Percentiles rank a stretch among this genome's conserved stretches.
These are phyloP conservation scores for Tetradesmus lagerheimii DNA, from an alignment of 139 green algal species.

Conservation along the genomic window DNA sequence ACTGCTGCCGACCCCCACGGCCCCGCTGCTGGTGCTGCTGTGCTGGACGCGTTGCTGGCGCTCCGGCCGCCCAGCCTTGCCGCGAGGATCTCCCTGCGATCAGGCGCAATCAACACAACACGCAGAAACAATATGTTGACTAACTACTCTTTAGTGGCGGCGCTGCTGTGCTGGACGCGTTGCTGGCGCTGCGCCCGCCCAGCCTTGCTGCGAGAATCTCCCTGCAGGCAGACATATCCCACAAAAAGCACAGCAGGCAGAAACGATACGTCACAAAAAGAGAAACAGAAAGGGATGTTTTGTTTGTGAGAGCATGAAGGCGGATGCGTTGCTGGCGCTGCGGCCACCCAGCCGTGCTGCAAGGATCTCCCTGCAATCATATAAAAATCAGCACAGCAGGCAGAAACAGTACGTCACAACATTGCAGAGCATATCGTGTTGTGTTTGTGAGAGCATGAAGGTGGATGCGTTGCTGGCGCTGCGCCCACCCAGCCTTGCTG, in stretches of 20 bases:
- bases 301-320: neutral
- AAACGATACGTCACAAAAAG: neutral
- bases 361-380: slow-evolving; percentile 24
- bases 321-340: neutral
- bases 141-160: no score
- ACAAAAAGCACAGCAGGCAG: neutral
- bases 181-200: neutral
- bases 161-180: slow-evolving; percentile 11
- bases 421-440: neutral
- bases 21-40: neutral
- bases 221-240: neutral
- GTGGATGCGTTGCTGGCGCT: neutral
- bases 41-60: slow-evolving; percentile 13
- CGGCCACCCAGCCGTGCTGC: slow-evolving; percentile 9
- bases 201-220: slow-evolving; percentile 38
- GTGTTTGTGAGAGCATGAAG: neutral
- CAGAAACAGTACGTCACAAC: neutral
- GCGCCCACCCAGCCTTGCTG: slow-evolving; percentile 2
- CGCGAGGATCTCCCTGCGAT: slow-evolving; percentile 31
- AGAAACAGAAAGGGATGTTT: neutral
- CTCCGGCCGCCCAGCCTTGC: slow-evolving; percentile 17
- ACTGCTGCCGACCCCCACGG: slow-evolving; percentile 27
- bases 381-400: neutral
- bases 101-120: neutral
- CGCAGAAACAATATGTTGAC: neutral